Percentiles rank a stretch among this genome's conserved stretches.
Evolutionary conservation across 352 stramenopile species (phyloP).

Genomic region (Thalassiosira mediterranea): DNA sequence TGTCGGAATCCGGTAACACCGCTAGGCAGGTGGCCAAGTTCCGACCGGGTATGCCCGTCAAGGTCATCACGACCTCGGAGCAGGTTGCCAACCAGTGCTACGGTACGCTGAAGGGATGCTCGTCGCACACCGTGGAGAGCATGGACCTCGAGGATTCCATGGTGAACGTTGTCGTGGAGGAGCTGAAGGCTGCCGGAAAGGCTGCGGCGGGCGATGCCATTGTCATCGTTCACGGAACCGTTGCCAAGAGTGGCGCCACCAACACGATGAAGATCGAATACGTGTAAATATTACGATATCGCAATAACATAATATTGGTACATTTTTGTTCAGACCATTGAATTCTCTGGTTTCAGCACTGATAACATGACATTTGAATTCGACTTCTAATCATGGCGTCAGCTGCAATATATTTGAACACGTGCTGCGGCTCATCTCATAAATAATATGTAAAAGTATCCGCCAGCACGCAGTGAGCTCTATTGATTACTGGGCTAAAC

Average conservation of each 20-base stretch:
- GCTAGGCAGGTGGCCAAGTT: conserved; percentile 64
- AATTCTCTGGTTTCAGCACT: background rate
- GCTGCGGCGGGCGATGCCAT: conserved; percentile 62
- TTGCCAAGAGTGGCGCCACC: conserved; percentile 65
- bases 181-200: conserved; percentile 53
- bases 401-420: too few species aligned
- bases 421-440: too few species aligned
- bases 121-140: conserved; percentile 51
- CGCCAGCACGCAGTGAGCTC: background rate
- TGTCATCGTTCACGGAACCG: conserved; percentile 74
- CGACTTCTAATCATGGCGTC: too few species aligned
- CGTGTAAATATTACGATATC: conserved; percentile 55
- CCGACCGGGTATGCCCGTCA: conserved; percentile 77
- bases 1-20: conserved; percentile 64
- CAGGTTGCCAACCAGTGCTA: conserved; percentile 76
- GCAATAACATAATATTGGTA: background rate
- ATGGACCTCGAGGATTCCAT: conserved; percentile 59
- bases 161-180: conserved; percentile 62
- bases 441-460: background rate
- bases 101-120: conserved; percentile 75
- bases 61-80: conserved; percentile 64
- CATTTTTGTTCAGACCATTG: background rate
- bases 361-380: too few species aligned
- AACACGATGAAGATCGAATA: conserved; percentile 84
- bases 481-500: too few species aligned